Evolutionary conservation across 2,329 filamentous ascomycete genomes (phyloP).

Genomic region (Botryotinia globosa): DNA sequence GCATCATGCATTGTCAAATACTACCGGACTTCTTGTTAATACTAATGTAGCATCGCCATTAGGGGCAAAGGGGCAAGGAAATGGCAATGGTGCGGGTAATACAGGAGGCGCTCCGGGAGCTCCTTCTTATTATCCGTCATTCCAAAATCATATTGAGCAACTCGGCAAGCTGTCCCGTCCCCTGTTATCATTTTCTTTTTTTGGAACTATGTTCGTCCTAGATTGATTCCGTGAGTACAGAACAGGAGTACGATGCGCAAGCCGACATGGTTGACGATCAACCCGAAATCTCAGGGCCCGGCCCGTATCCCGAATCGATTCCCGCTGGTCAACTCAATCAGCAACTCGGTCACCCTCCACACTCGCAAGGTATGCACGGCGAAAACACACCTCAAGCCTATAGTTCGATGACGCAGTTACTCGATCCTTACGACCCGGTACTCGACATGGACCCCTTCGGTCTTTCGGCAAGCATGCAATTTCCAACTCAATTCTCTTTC

Average conservation of each 20-base stretch:
- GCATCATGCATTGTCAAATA: conserved; percentile 33
- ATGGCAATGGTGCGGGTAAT: conserved; percentile 38
- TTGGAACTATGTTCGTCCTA: conserved; percentile 65
- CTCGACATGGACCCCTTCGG: conserved; percentile 93
- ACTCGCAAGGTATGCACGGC: conserved; percentile 42
- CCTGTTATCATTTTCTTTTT: conserved; percentile 44
- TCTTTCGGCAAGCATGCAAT: conserved; percentile 90
- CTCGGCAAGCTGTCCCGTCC: conserved; percentile 75
- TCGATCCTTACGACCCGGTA: conserved; percentile 78
- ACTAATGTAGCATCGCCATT: conserved; percentile 31
- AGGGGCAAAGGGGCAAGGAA: conserved; percentile 37
- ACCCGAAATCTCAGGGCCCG: conserved; percentile 59
- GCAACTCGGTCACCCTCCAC: conserved; percentile 40
- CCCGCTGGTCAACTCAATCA: conserved; percentile 39
- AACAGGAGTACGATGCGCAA: conserved; percentile 95
- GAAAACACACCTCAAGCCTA: conserved; percentile 44
- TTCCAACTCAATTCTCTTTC: conserved; percentile 79
- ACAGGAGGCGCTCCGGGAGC: conserved; percentile 42
- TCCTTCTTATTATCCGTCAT: conserved; percentile 72
- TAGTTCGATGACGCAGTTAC: conserved; percentile 44
- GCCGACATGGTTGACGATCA: conserved; percentile 84
- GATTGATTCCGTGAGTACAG: conserved; percentile 66
- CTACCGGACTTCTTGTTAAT: conserved; percentile 30
- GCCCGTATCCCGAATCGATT: conserved; percentile 60
- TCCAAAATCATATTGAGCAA: conserved; percentile 76